A percentile compares a stretch with the other conserved stretches of the same genome.
phyloP scores from a whole-genome alignment of 257 asterid genomes.

The Ocimum tenuiflorum region DNA sequence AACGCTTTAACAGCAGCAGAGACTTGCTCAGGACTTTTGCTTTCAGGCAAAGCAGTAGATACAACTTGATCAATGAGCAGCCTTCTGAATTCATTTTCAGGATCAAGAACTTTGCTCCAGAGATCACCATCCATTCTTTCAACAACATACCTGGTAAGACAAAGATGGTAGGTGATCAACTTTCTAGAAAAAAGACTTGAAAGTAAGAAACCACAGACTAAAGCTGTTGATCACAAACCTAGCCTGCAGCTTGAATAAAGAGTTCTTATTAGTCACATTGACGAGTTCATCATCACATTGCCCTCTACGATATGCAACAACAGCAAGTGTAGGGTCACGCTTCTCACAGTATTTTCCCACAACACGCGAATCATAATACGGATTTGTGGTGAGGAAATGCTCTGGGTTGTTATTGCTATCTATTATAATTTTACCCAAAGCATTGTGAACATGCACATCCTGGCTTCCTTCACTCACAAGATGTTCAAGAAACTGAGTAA shows the following conservation, averaged over 20 bases:
- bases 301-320: slow-evolving; percentile 91
- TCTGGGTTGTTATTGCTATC: slow-evolving; percentile 98
- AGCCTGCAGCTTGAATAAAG: slow-evolving; percentile 87
- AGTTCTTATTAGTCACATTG: slow-evolving; percentile 82
- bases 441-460: slow-evolving; percentile 96
- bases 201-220: slow-evolving; percentile 4
- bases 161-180: slow-evolving; percentile 4
- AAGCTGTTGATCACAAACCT: slow-evolving; percentile 46
- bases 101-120: slow-evolving; percentile 83
- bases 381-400: slow-evolving; percentile 93
- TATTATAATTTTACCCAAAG: slow-evolving; percentile 90
- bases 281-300: slow-evolving; percentile 93
- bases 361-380: slow-evolving; percentile 85
- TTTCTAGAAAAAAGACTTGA: neutral
- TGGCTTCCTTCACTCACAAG: slow-evolving; percentile 99
- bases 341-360: slow-evolving; percentile 97
- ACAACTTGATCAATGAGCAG: slow-evolving; percentile 99
- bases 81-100: slow-evolving; percentile 95
- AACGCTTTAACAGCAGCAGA: slow-evolving; percentile 99
- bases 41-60: slow-evolving; percentile 98
- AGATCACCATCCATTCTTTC: slow-evolving; percentile 96
- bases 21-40: slow-evolving; percentile 99
- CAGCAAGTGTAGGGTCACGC: slow-evolving; percentile 98
- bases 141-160: slow-evolving; percentile 71
- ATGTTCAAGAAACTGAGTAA: slow-evolving; percentile 94